These are phyloP conservation scores for Tolypocladium capitatum DNA, from an alignment of 2,329 filamentous ascomycete genomes.

Conservation along the genomic window DNA sequence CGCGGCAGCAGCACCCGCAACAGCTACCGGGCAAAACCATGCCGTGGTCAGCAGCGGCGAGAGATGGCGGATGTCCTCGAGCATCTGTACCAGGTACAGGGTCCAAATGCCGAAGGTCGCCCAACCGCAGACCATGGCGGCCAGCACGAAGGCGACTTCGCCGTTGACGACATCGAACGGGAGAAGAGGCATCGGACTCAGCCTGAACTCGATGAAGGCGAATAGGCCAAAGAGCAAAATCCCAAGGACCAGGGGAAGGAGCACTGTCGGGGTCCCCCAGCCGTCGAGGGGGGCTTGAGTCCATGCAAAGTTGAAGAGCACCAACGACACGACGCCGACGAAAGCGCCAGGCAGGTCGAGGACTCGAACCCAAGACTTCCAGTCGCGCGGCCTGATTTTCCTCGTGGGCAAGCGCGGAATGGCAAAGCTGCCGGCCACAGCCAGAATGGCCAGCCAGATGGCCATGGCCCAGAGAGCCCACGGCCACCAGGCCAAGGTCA, in stretches of 20 bases:
- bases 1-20: constrained; percentile 30
- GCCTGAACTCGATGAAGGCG: constrained; percentile 38
- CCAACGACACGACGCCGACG: constrained; percentile 38
- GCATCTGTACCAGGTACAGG: constrained; percentile 37
- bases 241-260: constrained; percentile 43
- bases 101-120: constrained; percentile 39
- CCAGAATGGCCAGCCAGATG: constrained; percentile 20
- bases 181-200: constrained; percentile 38
- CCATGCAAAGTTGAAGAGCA: constrained; percentile 55
- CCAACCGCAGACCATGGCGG: constrained; percentile 40
- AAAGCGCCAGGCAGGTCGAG: constrained; percentile 27
- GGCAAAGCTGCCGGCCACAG: constrained; percentile 15
- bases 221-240: constrained; percentile 40
- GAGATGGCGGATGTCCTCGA: constrained; percentile 28
- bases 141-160: constrained; percentile 41
- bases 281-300: constrained; percentile 49
- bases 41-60: constrained; percentile 30
- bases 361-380: constrained; percentile 11
- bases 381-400: constrained; percentile 2
- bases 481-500: constrained; percentile 32
- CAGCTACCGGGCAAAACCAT: constrained; percentile 29
- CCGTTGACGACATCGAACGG: constrained; percentile 36
- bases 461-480: constrained; percentile 32
- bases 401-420: constrained; percentile 19
- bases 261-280: constrained; percentile 44